Conservation (phyloP, 371 early-diverging fungal genomes). For the Synchytrium microbalum region DNA sequence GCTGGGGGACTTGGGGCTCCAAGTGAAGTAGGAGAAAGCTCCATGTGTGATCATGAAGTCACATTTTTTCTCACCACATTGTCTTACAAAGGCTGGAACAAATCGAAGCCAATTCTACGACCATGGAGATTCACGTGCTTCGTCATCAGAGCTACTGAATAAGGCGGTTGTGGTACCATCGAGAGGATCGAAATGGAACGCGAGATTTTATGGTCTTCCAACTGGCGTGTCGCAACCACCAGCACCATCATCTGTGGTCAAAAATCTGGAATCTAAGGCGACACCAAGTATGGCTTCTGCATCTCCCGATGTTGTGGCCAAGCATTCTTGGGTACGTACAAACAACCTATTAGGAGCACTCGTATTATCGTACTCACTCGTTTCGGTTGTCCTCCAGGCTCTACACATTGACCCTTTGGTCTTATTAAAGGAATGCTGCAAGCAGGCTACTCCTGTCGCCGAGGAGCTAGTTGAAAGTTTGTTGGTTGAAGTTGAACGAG, state of each 20-base stretch:
- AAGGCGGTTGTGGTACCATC: no score
- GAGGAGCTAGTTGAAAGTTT: slow-evolving; percentile 22
- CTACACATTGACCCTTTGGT: slow-evolving; percentile 24
- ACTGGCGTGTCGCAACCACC: no score
- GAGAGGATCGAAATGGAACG: no score
- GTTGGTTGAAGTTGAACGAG: slow-evolving; percentile 19
- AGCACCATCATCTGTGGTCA: not conserved
- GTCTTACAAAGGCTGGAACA: no score
- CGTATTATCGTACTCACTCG: slow-evolving; percentile 7
- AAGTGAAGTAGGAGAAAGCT: no score
- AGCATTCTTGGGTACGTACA: slow-evolving; percentile 27
- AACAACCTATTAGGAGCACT: not conserved
- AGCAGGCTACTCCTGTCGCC: slow-evolving; percentile 26
- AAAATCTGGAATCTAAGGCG: not conserved
- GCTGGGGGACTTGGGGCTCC: no score
- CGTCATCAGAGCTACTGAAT: no score
- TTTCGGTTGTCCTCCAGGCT: slow-evolving; percentile 9
- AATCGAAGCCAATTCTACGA: no score
- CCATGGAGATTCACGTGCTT: no score
- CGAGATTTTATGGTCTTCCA: no score
- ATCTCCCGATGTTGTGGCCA: slow-evolving; percentile 12
- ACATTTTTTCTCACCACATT: no score
- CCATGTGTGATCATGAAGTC: no score
- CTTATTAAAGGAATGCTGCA: slow-evolving; percentile 36
- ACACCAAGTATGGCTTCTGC: slow-evolving; percentile 5